A percentile compares a stretch with the other conserved stretches of the same genome.
These are phyloP conservation scores for Pelargonium citronellum DNA, from an alignment of 441 rosid genomes.

Conservation along the genomic window DNA sequence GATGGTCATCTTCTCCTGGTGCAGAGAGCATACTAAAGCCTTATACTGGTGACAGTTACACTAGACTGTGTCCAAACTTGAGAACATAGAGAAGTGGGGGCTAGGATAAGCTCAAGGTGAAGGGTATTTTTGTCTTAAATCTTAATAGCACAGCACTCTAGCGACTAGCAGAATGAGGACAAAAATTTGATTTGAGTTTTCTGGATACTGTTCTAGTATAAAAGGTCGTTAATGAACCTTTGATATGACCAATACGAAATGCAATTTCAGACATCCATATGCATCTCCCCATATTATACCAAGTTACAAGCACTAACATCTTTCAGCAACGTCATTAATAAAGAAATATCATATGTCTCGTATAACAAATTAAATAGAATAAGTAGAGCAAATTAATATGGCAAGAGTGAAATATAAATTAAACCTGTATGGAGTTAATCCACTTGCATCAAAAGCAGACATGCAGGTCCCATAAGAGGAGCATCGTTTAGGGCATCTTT, in stretches of 20 bases:
- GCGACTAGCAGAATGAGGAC: not conserved
- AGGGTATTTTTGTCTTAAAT: no score
- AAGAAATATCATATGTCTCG: constrained; percentile 13
- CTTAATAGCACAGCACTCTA: not conserved
- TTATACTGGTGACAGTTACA: no score
- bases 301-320: not conserved
- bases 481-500: constrained; percentile 85
- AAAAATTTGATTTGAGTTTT: no score
- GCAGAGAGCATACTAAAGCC: no score
- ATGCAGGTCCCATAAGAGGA: constrained; percentile 76
- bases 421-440: constrained; percentile 83
- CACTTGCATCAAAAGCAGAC: constrained; percentile 79
- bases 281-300: constrained; percentile 5
- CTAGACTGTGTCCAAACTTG: no score
- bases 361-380: constrained; percentile 10
- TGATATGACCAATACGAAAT: not conserved
- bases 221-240: not conserved
- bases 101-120: no score
- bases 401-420: constrained; percentile 12
- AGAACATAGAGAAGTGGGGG: no score
- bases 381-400: constrained; percentile 3
- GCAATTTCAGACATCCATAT: constrained; percentile 11
- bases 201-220: not conserved
- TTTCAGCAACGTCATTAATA: constrained; percentile 8
- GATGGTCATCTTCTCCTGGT: no score